Percentiles rank a stretch among this genome's conserved stretches.
phyloP scores from a whole-genome alignment of 1,284 basidiomycete species.

The Puccinia hordei region DNA sequence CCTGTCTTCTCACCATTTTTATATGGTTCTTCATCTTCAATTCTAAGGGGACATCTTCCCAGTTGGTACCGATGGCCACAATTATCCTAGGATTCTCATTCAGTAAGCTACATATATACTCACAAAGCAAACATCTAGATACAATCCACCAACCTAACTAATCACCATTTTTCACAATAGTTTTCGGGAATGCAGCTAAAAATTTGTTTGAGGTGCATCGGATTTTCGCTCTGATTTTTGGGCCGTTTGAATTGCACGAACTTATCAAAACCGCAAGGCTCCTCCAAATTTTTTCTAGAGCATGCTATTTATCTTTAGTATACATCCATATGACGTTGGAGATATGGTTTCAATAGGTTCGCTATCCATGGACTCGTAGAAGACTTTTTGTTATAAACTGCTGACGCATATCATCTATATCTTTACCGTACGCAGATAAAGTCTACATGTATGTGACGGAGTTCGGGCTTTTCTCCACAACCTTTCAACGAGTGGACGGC shows the following conservation, averaged over 20 bases:
- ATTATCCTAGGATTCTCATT: slow-evolving; percentile 65
- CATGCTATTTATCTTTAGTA: slow-evolving; percentile 50
- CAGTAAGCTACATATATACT: slow-evolving; percentile 1
- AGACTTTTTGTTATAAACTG: not conserved
- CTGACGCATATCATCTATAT: not conserved
- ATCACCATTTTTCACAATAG: slow-evolving; percentile 19
- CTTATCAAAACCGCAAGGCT: not conserved
- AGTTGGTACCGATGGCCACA: slow-evolving; percentile 76
- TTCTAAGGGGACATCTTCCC: slow-evolving; percentile 69
- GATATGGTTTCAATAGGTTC: slow-evolving; percentile 58
- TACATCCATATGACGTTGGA: slow-evolving; percentile 59
- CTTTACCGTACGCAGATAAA: slow-evolving; percentile 66
- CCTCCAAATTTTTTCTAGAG: not conserved
- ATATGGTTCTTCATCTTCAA: slow-evolving; percentile 79
- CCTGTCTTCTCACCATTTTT: slow-evolving; percentile 69
- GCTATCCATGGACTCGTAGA: not conserved
- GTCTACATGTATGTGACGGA: slow-evolving; percentile 70
- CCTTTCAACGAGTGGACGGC: slow-evolving; percentile 75
- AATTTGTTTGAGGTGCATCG: slow-evolving; percentile 71
- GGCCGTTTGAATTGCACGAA: not conserved
- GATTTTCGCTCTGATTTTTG: not conserved
- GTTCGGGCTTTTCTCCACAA: slow-evolving; percentile 79
- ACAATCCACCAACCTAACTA: slow-evolving; percentile 66
- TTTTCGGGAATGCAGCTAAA: slow-evolving; percentile 77
- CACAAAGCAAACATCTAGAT: not conserved